phyloP scores from a whole-genome alignment of 176 grass and related monocot genomes.

The Raddia distichophylla region DNA sequence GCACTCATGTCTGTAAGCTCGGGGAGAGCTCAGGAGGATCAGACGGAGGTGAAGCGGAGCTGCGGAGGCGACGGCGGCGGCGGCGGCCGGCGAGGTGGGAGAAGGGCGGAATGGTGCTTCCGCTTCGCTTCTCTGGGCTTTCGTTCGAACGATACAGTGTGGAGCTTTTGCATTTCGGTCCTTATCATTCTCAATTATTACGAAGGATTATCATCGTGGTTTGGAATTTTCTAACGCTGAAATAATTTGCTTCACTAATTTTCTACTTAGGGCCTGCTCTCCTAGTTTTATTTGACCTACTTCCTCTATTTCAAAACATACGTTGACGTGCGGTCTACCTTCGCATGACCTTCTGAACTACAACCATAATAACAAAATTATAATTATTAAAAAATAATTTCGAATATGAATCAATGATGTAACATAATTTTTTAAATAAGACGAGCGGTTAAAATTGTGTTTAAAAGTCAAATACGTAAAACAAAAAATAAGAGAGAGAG shows the following conservation, averaged over 20 bases:
- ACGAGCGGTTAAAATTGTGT: too few relatives aligned
- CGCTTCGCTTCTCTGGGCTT: conserved; percentile 18
- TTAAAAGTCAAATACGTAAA: too few relatives aligned
- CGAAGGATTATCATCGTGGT: background rate
- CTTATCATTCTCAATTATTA: background rate
- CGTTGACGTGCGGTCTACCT: too few relatives aligned
- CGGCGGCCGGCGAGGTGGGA: conserved; percentile 38
- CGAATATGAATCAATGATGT: too few relatives aligned
- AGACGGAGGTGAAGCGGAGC: background rate
- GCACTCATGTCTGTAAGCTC: conserved; percentile 25
- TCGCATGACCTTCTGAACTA: too few relatives aligned
- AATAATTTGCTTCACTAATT: background rate
- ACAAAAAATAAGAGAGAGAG: too few relatives aligned
- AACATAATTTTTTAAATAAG: too few relatives aligned
- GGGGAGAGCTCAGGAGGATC: background rate
- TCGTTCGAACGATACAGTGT: conserved; percentile 31
- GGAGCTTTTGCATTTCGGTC: conserved; percentile 9
- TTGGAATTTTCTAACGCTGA: background rate
- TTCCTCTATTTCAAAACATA: too few relatives aligned
- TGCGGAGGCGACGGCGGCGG: conserved; percentile 26
- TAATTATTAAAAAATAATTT: too few relatives aligned
- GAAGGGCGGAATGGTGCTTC: conserved; percentile 26
- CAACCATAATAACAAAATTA: too few relatives aligned
- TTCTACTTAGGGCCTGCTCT: too few relatives aligned
- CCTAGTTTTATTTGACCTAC: too few relatives aligned